These are phyloP conservation scores for Malus fusca DNA, from an alignment of 306 rosid genomes.

Conservation along the genomic window DNA sequence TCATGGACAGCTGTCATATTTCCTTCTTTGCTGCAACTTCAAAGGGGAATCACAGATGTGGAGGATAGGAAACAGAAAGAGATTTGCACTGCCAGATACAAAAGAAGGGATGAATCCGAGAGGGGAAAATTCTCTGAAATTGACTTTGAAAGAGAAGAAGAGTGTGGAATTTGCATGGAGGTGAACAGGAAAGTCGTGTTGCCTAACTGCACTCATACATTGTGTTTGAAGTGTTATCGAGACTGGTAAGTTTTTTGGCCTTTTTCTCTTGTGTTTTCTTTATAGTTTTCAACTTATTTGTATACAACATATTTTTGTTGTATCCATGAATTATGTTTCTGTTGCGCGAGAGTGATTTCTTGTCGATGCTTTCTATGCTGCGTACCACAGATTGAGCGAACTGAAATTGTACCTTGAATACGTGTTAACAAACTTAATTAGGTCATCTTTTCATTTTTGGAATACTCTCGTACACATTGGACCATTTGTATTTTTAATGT, in stretches of 20 bases:
- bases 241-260: slow-evolving; percentile 52
- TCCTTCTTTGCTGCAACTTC: slow-evolving; percentile 88
- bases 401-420: not conserved
- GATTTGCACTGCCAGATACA: slow-evolving; percentile 38
- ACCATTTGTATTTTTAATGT: not conserved
- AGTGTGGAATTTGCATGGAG: slow-evolving; percentile 95
- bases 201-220: slow-evolving; percentile 74
- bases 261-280: not conserved
- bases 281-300: not conserved
- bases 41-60: slow-evolving; percentile 76
- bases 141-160: slow-evolving; percentile 81
- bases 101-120: slow-evolving; percentile 39
- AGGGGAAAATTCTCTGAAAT: slow-evolving; percentile 42
- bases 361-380: not conserved
- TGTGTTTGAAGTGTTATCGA: slow-evolving; percentile 72
- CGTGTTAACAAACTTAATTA: not conserved
- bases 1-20: slow-evolving; percentile 56
- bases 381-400: not conserved
- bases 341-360: not conserved
- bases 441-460: not conserved
- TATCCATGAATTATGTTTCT: not conserved
- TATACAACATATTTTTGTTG: not conserved
- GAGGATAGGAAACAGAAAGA: slow-evolving; percentile 84
- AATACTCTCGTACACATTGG: not conserved
- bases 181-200: slow-evolving; percentile 65